Evolutionary conservation across 805 yeast species (phyloP), one percentile per base, ranked within the genome.

Genomic region (Yarrowia alimentaria): DNA sequence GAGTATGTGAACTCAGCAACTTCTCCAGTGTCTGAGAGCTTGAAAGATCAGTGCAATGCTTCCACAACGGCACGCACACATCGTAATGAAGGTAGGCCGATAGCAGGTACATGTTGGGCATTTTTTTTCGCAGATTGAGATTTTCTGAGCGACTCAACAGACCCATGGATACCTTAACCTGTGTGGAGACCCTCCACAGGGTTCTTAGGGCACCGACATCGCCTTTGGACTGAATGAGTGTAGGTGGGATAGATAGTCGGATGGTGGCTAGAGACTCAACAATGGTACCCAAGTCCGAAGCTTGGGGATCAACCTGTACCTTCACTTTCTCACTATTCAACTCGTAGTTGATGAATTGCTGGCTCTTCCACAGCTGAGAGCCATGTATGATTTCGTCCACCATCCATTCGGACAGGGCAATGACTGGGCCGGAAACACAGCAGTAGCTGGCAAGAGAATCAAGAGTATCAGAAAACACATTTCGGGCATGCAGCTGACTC

Each of bases 281-380:
- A 19, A 40, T 40, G 3, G 47, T n/a, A n/a, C n/a, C n/a, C n/a
- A n/a, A n/a, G n/a, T n/a, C n/a, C n/a, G n/a, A n/a, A n/a, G n/a
- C n/a, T n/a, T 16, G 6, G 3, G 47, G 18, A 13, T 32, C 8
- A 19, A 40, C 18, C 19, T 19, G 33, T 1, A 40, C 47, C 13
- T 29, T 26, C 18, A 40, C 25, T 4, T 22, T 10, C 10, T 19
- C 26, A 3, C 47, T 14, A 5, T n/a, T 29, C 6, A 40, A 33
- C 11, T 40, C 47, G 25, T 40, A 40, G 19, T 40, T 40, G 33
- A 40, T 40, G 33, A 26, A 40, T 13, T 25, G 24, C 12, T 40
- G 47, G 5, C 33, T 26, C 19, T 33, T 40, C 47, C 47, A 40
- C 47, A 40, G 25, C 6, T 10, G 11, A 1, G 47, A 26, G 19